These are phyloP conservation scores for Croton laevigatus DNA, from an alignment of 441 rosid species.

Conservation along the genomic window DNA sequence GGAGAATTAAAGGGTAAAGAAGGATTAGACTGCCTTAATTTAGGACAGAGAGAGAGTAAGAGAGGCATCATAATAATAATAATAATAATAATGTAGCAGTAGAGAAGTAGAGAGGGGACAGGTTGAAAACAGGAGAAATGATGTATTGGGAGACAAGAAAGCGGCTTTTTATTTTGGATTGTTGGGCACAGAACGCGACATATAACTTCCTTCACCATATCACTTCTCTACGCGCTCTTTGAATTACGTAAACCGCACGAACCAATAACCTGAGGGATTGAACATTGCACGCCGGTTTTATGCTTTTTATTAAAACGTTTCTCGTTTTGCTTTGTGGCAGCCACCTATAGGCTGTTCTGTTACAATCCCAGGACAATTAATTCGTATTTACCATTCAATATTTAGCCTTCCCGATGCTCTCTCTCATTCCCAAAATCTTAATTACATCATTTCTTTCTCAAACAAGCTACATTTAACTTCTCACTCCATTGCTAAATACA, in stretches of 20 bases:
- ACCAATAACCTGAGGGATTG: neutral
- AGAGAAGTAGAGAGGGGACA: slow-evolving; percentile 33
- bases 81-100: no score
- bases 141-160: slow-evolving; percentile 51
- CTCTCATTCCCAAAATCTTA: no score
- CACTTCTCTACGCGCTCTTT: slow-evolving; percentile 10
- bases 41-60: slow-evolving; percentile 6
- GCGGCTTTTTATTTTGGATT: slow-evolving; percentile 47
- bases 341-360: neutral
- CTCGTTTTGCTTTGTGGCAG: neutral
- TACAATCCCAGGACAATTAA: no score
- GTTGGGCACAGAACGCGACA: slow-evolving; percentile 46
- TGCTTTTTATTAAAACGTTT: neutral
- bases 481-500: no score
- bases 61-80: neutral
- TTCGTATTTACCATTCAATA: no score
- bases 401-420: no score
- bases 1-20: neutral
- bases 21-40: neutral
- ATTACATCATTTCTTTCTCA: no score
- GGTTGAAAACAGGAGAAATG: slow-evolving; percentile 37
- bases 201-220: slow-evolving; percentile 23
- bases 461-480: no score
- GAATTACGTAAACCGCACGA: neutral
- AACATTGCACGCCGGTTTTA: neutral